phyloP scores from a whole-genome alignment of 352 stramenopile genomes.

The Globisporangium perplexum region DNA sequence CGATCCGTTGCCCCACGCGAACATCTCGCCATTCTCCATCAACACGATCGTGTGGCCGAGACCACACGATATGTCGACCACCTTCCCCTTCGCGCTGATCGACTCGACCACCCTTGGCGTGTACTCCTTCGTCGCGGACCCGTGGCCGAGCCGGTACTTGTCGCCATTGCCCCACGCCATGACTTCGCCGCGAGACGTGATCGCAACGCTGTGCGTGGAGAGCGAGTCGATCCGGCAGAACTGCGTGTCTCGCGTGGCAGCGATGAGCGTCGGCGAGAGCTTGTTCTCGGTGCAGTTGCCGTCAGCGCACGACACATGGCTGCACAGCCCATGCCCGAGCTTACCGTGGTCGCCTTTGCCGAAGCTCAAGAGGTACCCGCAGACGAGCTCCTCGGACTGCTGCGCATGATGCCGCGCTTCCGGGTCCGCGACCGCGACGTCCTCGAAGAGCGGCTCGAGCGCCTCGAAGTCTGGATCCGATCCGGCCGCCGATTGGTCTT shows the following conservation, averaged over 20 bases:
- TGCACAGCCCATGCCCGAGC: conserved; percentile 71
- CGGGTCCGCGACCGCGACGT: conserved; percentile 26
- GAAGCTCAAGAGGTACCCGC: conserved; percentile 75
- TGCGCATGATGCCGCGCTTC: conserved; percentile 19
- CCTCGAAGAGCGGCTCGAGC: conserved; percentile 28
- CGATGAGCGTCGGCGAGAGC: conserved; percentile 50
- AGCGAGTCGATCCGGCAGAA: conserved; percentile 78
- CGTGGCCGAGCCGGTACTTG: conserved; percentile 77
- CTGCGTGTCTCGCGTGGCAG: conserved; percentile 34
- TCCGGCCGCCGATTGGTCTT: conserved; percentile 17
- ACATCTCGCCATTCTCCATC: conserved; percentile 61
- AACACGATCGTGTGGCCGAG: conserved; percentile 64
- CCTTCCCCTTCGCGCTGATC: conserved; percentile 49
- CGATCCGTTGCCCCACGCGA: conserved; percentile 79
- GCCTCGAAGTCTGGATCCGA: conserved; percentile 16
- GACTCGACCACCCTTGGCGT: conserved; percentile 52
- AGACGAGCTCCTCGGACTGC: conserved; percentile 19
- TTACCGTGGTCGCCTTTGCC: conserved; percentile 84
- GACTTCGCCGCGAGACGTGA: conserved; percentile 55
- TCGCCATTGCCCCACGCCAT: conserved; percentile 83
- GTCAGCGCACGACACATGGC: conserved; percentile 53
- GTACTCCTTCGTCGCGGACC: conserved; percentile 70
- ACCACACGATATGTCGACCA: conserved; percentile 53
- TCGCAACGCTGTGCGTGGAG: conserved; percentile 75
- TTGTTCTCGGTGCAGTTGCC: conserved; percentile 86